Conservation (phyloP, 768 basidiomycete species). For the Rhodosporidiobolus sp. region DNA sequence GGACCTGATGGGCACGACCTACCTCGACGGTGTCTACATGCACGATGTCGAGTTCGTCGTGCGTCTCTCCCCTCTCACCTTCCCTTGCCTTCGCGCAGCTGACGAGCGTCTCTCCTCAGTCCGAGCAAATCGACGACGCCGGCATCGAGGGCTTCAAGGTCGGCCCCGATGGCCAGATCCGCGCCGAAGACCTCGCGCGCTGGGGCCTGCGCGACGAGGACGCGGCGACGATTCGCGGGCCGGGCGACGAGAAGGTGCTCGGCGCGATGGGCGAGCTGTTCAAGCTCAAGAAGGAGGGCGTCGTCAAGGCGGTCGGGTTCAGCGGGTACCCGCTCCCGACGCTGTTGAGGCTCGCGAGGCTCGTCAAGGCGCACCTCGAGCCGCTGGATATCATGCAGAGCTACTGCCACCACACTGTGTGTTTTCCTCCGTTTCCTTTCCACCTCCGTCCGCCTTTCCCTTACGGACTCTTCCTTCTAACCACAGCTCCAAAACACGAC, state of each 20-base stretch:
- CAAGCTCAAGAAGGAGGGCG: slow-evolving; percentile 67
- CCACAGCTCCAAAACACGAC: slow-evolving; percentile 40
- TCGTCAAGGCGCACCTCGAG: slow-evolving; percentile 61
- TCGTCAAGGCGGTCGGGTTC: slow-evolving; percentile 72
- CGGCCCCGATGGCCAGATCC: slow-evolving; percentile 26
- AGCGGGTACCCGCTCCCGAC: slow-evolving; percentile 82
- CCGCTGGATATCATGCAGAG: slow-evolving; percentile 76
- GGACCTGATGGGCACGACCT: slow-evolving; percentile 65
- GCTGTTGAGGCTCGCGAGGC: slow-evolving; percentile 73
- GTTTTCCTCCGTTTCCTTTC: not conserved
- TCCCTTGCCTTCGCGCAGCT: not conserved
- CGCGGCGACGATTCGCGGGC: slow-evolving; percentile 60
- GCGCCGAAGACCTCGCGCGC: slow-evolving; percentile 54
- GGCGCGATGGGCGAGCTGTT: slow-evolving; percentile 65
- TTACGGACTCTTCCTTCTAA: too few relatives aligned
- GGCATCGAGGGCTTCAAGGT: slow-evolving; percentile 31
- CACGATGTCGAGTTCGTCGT: slow-evolving; percentile 69
- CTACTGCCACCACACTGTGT: slow-evolving; percentile 67
- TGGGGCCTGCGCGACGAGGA: slow-evolving; percentile 67
- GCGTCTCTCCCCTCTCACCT: not conserved
- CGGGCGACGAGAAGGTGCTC: slow-evolving; percentile 70
- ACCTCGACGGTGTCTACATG: slow-evolving; percentile 73
- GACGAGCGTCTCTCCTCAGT: not conserved
- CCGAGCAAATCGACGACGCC: slow-evolving; percentile 29
- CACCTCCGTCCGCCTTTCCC: too few relatives aligned